Evolutionary conservation across 176 grass and related monocot species (phyloP).

Genomic region (Tillandsia fasciculata): DNA sequence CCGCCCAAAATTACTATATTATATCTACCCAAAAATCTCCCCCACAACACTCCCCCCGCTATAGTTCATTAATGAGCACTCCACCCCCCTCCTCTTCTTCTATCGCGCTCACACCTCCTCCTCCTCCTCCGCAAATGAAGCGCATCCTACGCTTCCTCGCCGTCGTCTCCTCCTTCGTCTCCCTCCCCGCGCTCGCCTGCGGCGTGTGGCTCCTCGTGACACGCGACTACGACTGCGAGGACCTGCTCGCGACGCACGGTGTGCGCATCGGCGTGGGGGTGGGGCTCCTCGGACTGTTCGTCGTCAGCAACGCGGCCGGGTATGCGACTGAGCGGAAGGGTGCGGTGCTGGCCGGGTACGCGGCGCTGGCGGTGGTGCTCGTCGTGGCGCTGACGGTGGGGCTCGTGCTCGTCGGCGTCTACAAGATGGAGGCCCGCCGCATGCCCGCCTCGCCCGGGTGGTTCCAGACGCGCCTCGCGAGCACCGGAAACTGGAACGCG

Average conservation of each 20-base stretch:
- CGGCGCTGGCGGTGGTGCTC: not conserved
- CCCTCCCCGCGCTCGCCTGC: conserved; percentile 1
- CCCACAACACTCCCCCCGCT: too few relatives aligned
- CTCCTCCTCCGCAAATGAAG: not conserved
- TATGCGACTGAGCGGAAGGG: not conserved
- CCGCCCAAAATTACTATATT: too few relatives aligned
- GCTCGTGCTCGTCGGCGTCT: not conserved
- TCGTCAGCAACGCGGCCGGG: not conserved
- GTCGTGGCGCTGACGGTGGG: not conserved
- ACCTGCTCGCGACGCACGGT: not conserved
- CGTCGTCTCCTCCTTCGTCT: not conserved
- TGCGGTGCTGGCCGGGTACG: not conserved
- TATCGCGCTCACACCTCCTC: not conserved
- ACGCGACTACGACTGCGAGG: conserved; percentile 9
- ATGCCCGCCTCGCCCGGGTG: not conserved
- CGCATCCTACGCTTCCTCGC: not conserved
- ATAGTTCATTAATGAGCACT: too few relatives aligned
- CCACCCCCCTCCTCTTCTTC: not conserved
- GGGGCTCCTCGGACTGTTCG: not conserved
- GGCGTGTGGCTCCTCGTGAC: conserved; percentile 8
- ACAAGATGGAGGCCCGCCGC: not conserved
- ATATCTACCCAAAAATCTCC: too few relatives aligned
- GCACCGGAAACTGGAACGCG: not conserved
- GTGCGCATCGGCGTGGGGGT: not conserved
- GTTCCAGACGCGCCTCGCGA: not conserved